These are phyloP conservation scores for Pyricularia grisea DNA, from an alignment of 2,329 filamentous ascomycete genomes.

Conservation along the genomic window DNA sequence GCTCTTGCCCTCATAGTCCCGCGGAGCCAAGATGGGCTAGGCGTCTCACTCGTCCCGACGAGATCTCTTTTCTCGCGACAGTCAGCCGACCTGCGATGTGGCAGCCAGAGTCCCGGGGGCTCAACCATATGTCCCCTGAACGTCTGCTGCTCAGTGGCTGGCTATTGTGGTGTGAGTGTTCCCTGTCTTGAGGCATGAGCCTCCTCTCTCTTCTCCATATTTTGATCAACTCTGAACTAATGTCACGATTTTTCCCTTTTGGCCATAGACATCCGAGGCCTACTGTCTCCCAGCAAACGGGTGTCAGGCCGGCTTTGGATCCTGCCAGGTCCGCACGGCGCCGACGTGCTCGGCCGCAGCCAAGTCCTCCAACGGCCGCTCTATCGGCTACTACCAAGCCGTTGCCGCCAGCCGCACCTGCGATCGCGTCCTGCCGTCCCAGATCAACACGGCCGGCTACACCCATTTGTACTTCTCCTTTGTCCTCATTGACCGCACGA, in stretches of 20 bases:
- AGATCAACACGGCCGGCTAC: constrained; percentile 21
- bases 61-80: background rate
- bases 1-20: background rate
- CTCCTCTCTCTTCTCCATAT: too few species aligned
- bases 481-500: constrained; percentile 16
- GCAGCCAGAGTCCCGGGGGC: constrained; percentile 12
- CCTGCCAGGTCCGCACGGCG: constrained; percentile 15
- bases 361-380: constrained; percentile 17
- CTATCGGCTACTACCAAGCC: constrained; percentile 25
- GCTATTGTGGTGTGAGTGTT: constrained; percentile 15
- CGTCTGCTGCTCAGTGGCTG: constrained; percentile 16
- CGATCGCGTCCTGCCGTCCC: constrained; percentile 18
- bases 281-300: constrained; percentile 16
- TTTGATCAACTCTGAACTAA: background rate
- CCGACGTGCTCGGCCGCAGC: constrained; percentile 15
- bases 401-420: constrained; percentile 18
- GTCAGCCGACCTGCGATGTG: constrained; percentile 15
- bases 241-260: background rate
- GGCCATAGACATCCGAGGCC: constrained; percentile 8
- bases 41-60: background rate
- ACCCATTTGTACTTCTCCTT: constrained; percentile 25
- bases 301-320: constrained; percentile 25
- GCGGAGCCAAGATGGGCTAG: background rate
- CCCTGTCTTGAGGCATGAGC: background rate
- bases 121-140: constrained; percentile 17